Evolutionary conservation across 768 basidiomycete genomes (phyloP).

Genomic region (Trametes cingulata): DNA sequence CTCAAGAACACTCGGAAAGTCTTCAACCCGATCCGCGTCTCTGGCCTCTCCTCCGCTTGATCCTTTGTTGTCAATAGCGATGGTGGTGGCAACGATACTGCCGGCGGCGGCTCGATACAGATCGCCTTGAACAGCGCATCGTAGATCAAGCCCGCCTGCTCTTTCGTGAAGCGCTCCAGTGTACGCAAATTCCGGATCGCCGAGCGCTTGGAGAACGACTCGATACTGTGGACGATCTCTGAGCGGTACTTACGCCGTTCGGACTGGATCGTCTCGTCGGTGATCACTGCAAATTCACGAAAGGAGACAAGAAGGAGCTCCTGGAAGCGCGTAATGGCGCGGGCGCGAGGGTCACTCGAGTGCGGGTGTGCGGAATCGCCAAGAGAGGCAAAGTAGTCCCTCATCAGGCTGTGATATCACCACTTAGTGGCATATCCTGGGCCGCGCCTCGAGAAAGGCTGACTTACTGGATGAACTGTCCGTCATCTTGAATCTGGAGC

Average conservation of each 20-base stretch:
- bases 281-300: slow-evolving; percentile 95
- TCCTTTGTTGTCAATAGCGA: slow-evolving; percentile 59
- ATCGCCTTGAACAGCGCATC: slow-evolving; percentile 88
- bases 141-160: slow-evolving; percentile 87
- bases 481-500: slow-evolving; percentile 93
- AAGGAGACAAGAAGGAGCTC: slow-evolving; percentile 96
- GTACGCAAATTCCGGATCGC: slow-evolving; percentile 85
- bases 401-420: slow-evolving; percentile 70
- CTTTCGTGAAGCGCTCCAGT: slow-evolving; percentile 80
- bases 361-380: slow-evolving; percentile 93
- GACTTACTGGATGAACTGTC: slow-evolving; percentile 88
- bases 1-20: slow-evolving; percentile 91
- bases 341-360: slow-evolving; percentile 82
- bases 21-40: slow-evolving; percentile 82
- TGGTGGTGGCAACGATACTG: slow-evolving; percentile 46
- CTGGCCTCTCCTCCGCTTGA: slow-evolving; percentile 68
- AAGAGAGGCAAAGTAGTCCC: slow-evolving; percentile 90
- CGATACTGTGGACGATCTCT: slow-evolving; percentile 91
- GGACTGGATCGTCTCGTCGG: slow-evolving; percentile 86
- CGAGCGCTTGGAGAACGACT: slow-evolving; percentile 90
- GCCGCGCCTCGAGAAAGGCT: not conserved
- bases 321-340: slow-evolving; percentile 96
- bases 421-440: not conserved
- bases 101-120: slow-evolving; percentile 68
- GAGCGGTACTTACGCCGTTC: slow-evolving; percentile 86